Evolutionary conservation across 176 grass and related monocot genomes (phyloP).

Genomic region (Eleusine coracana): DNA sequence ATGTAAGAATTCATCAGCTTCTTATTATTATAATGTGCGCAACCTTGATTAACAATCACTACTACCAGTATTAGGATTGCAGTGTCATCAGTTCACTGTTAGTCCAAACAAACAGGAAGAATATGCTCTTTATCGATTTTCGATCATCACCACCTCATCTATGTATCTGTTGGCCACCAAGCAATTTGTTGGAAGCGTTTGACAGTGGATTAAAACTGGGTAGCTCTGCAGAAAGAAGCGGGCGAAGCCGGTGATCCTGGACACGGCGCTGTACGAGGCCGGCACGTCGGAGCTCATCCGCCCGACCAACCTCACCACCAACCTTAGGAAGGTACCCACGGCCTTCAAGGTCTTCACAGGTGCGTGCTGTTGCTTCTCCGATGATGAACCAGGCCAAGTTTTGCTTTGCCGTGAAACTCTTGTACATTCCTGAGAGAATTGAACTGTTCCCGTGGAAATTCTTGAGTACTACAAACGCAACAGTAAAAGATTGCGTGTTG

Average conservation of each 20-base stretch:
- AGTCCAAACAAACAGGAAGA: background rate
- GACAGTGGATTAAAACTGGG: slow-evolving; percentile 27
- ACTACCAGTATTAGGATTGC: background rate
- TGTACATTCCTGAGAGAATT: too few relatives aligned
- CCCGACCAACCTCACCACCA: slow-evolving; percentile 49
- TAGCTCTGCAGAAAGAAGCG: slow-evolving; percentile 89
- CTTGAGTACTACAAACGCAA: background rate
- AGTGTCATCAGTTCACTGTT: background rate
- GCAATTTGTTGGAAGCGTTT: background rate
- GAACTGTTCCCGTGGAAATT: background rate
- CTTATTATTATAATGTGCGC: background rate
- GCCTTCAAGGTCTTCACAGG: slow-evolving; percentile 95
- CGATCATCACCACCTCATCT: background rate
- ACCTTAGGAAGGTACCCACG: slow-evolving; percentile 66
- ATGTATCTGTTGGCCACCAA: background rate
- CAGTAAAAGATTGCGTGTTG: background rate
- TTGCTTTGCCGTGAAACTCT: background rate
- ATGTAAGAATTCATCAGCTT: slow-evolving; percentile 65
- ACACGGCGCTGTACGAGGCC: slow-evolving; percentile 69
- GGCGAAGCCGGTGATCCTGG: slow-evolving; percentile 83
- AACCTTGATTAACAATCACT: background rate
- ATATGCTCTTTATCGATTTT: background rate
- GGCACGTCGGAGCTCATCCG: slow-evolving; percentile 76
- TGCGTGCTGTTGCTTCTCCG: slow-evolving; percentile 15
- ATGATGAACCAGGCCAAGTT: background rate